phyloP scores from a whole-genome alignment of 2,329 filamentous ascomycete species.

The Neoscytalidium dimidiatum region DNA sequence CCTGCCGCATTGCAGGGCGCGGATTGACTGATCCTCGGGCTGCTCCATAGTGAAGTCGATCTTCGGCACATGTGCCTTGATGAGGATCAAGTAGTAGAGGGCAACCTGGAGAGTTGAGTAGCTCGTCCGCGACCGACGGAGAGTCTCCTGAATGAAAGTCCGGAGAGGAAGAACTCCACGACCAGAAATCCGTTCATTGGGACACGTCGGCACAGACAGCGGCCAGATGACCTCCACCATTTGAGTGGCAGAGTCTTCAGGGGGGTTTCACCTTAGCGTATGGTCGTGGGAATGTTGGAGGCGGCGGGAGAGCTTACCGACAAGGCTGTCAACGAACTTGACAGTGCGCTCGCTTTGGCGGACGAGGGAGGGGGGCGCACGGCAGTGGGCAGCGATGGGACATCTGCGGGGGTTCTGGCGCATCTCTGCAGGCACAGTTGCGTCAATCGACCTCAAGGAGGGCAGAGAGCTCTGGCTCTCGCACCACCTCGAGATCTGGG shows the following conservation, averaged over 20 bases:
- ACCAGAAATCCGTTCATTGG: constrained; percentile 61
- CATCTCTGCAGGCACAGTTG: constrained; percentile 60
- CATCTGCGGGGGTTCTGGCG: constrained; percentile 64
- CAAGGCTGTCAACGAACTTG: constrained; percentile 93
- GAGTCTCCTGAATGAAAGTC: constrained; percentile 95
- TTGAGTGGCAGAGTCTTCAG: constrained; percentile 91
- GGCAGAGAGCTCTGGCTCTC: constrained; percentile 31
- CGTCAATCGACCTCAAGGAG: constrained; percentile 37
- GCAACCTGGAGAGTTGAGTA: constrained; percentile 98
- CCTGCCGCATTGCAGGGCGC: constrained; percentile 89
- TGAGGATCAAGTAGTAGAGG: constrained; percentile 91
- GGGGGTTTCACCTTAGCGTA: constrained; percentile 27
- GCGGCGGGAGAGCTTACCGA: constrained; percentile 70
- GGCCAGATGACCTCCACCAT: constrained; percentile 99
- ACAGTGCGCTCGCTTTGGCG: constrained; percentile 90
- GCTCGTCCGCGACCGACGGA: constrained; percentile 91
- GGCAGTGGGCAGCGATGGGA: constrained; percentile 57
- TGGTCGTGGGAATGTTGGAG: constrained; percentile 20
- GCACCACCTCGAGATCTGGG: constrained; percentile 39
- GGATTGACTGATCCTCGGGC: constrained; percentile 69
- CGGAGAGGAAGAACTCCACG: constrained; percentile 85
- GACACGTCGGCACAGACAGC: constrained; percentile 76
- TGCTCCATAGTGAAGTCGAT: constrained; percentile 87
- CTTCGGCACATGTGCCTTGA: constrained; percentile 84
- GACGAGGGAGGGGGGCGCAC: constrained; percentile 72